These are phyloP conservation scores for Candida bentonensis DNA, from an alignment of 805 yeast species.

Conservation along the genomic window DNA sequence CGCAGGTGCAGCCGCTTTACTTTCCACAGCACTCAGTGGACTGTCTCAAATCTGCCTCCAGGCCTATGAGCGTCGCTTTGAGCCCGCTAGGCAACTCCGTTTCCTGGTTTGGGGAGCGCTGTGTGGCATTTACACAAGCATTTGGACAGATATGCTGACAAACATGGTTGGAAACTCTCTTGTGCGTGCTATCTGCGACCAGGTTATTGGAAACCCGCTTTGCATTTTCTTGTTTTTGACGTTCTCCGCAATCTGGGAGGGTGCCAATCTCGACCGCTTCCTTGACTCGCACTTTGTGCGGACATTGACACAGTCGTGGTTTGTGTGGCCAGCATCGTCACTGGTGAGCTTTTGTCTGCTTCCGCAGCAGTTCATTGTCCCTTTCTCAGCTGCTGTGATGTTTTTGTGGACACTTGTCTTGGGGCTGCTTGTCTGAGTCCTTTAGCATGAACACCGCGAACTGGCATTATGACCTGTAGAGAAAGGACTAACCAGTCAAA, in stretches of 20 bases:
- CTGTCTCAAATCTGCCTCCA: slow-evolving; percentile 22
- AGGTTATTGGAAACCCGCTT: slow-evolving; percentile 21
- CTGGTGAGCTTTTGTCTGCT: slow-evolving; percentile 11
- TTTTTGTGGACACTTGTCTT: slow-evolving; percentile 19
- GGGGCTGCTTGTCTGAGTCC: no score
- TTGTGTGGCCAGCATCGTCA: slow-evolving; percentile 17
- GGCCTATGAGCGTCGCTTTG: slow-evolving; percentile 10
- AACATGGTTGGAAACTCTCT: slow-evolving; percentile 10
- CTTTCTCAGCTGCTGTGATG: slow-evolving; percentile 12
- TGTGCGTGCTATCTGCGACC: slow-evolving; percentile 19
- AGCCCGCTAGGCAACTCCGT: slow-evolving; percentile 14
- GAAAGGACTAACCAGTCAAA: no score
- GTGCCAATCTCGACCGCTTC: slow-evolving; percentile 18
- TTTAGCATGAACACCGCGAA: no score
- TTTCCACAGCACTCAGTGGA: slow-evolving; percentile 19
- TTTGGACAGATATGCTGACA: slow-evolving; percentile 23
- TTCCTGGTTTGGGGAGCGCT: slow-evolving; percentile 25
- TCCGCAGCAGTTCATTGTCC: slow-evolving; percentile 12
- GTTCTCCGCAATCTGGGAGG: slow-evolving; percentile 24
- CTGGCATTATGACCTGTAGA: no score
- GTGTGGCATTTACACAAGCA: slow-evolving; percentile 23
- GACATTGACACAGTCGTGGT: slow-evolving; percentile 13
- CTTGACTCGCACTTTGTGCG: slow-evolving; percentile 14
- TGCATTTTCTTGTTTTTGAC: slow-evolving; percentile 19
- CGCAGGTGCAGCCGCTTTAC: slow-evolving; percentile 20